A percentile compares a stretch with the other conserved stretches of the same genome.
Evolutionary conservation across 2,329 filamentous ascomycete genomes (phyloP).

Genomic region (Aureobasidium sp.): DNA sequence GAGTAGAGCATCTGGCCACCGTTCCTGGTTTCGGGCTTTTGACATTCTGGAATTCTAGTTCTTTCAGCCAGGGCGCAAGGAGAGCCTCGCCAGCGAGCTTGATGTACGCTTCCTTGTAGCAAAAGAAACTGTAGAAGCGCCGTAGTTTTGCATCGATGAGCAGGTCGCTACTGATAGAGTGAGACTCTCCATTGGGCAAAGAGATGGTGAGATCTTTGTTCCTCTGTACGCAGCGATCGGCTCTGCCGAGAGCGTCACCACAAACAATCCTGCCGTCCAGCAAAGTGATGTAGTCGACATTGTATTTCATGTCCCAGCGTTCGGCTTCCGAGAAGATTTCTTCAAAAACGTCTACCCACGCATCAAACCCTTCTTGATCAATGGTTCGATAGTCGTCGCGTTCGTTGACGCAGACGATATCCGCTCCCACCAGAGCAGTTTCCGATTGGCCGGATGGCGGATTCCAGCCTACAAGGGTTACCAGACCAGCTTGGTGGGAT

Average conservation of each 20-base stretch:
- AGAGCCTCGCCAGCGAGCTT: slow-evolving; percentile 77
- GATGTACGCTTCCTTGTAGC: slow-evolving; percentile 72
- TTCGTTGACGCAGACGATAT: slow-evolving; percentile 70
- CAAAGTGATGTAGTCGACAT: slow-evolving; percentile 37
- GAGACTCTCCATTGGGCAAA: slow-evolving; percentile 30
- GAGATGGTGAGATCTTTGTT: slow-evolving; percentile 34
- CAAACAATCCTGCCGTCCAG: slow-evolving; percentile 39
- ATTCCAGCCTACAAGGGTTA: slow-evolving; percentile 54
- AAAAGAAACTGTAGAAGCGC: slow-evolving; percentile 72
- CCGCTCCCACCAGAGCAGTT: slow-evolving; percentile 52
- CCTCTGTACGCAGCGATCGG: slow-evolving; percentile 36
- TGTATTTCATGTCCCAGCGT: slow-evolving; percentile 54
- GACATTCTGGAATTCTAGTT: slow-evolving; percentile 62
- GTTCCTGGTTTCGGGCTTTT: slow-evolving; percentile 46
- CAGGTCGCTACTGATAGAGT: slow-evolving; percentile 36
- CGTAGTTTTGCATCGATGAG: slow-evolving; percentile 57
- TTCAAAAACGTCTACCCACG: slow-evolving; percentile 64
- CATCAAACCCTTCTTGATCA: slow-evolving; percentile 56
- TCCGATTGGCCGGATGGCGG: slow-evolving; percentile 20
- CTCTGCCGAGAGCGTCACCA: slow-evolving; percentile 35
- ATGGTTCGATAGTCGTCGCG: slow-evolving; percentile 55
- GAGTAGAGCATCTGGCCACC: slow-evolving; percentile 36
- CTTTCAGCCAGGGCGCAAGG: slow-evolving; percentile 63
- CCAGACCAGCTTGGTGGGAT: slow-evolving; percentile 69
- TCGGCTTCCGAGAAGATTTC: slow-evolving; percentile 63